Percentiles rank a stretch among this genome's conserved stretches.
These are phyloP conservation scores for Thalassiosira oceanica DNA, from an alignment of 352 stramenopile species.

Conservation along the genomic window DNA sequence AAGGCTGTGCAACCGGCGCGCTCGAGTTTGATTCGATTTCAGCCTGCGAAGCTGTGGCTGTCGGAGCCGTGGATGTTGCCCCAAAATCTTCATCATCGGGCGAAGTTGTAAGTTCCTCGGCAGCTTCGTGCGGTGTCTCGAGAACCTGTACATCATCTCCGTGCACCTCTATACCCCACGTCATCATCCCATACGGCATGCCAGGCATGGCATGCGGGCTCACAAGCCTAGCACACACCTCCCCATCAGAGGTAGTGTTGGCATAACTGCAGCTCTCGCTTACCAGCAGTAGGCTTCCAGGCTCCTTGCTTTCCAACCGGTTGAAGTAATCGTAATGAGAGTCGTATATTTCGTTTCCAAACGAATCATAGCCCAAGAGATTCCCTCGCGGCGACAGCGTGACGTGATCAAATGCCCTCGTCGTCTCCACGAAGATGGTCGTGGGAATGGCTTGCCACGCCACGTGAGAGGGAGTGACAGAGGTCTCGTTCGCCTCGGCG, in stretches of 20 bases:
- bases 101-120: neutral
- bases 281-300: conserved; percentile 11
- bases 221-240: conserved; percentile 14
- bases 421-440: conserved; percentile 22
- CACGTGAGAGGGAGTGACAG: conserved; percentile 4
- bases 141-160: neutral
- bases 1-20: neutral
- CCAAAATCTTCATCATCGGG: neutral
- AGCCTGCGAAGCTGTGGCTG: neutral
- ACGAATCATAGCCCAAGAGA: conserved; percentile 36
- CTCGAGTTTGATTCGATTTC: neutral
- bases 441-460: conserved; percentile 39
- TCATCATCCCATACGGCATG: conserved; percentile 25
- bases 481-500: neutral
- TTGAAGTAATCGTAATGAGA: conserved; percentile 38
- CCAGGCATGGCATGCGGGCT: conserved; percentile 5
- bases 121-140: neutral
- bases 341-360: conserved; percentile 35
- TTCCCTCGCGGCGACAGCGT: conserved; percentile 20
- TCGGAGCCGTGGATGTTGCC: neutral
- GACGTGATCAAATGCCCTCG: conserved; percentile 11
- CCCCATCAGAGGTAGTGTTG: neutral
- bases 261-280: conserved; percentile 3
- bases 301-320: conserved; percentile 16
- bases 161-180: conserved; percentile 24